Base-by-base conservation (phyloP, 2,329 filamentous ascomycete genomes). In the Pyricularia pennisetigena region DNA sequence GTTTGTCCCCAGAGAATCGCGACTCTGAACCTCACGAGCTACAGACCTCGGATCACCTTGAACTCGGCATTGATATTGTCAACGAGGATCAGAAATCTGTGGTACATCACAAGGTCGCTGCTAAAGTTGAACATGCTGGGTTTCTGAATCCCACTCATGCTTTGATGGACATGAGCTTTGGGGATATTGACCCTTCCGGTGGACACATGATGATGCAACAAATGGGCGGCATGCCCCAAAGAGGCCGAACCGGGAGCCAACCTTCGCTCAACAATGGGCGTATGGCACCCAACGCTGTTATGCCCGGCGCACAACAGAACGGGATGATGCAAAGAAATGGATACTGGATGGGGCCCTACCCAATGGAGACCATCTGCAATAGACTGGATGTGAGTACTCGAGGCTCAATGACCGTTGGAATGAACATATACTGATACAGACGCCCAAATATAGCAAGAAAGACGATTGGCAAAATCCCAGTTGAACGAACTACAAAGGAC, bases 71-170 rank as follows among this genome's bases (percentile, higher is more conserved):
- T 74, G 95, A 99, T 76, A 99, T 99, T 75, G 94, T 99, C 67
- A 97, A 93, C 78, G 95, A 99, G 78, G 95, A 99, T 76, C 94
- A 98, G 77, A 98, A 97, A 80, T 97, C 94, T 0, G 93, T 99
- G 30, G 94, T 99, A 16, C 95, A 99, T 76, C 95, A 98, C 81
- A 99, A 99, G 76, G 95, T 99, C 65, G 94, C 94, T 24, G 94
- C 95, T 68, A 96, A 96, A 76, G 93, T 99, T 68, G 95, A 99
- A 77, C 93, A 97, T 79, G 93, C 95, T 57, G 95, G 95, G 7
- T 90, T 94, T 71, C 86, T 94, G 71, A 89, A 86, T 63, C 86
- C 89, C 12, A 86, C 88, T 9, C 91, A 86, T 73, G 96, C 91
- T 75, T 86, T 94, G 64, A 79, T 96, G 73, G 93, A 97, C 75